These are phyloP conservation scores for Ascodesmis nigricans DNA, from an alignment of 495 filamentous ascomycete genomes.

Conservation along the genomic window DNA sequence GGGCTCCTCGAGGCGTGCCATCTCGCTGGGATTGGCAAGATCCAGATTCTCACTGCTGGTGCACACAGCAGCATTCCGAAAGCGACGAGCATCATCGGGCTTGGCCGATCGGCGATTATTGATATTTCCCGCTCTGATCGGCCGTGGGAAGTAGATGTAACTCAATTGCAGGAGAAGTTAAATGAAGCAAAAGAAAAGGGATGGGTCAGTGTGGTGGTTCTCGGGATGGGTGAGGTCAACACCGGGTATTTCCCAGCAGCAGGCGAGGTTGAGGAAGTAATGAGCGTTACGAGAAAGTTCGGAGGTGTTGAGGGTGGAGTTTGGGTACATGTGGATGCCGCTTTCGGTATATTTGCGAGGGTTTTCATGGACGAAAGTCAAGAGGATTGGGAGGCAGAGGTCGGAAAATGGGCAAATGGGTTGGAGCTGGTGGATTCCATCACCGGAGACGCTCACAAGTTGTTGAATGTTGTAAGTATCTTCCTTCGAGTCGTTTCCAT, in stretches of 20 bases:
- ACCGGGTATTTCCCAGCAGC: constrained; percentile 70
- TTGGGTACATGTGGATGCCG: constrained; percentile 82
- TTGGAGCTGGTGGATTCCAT: constrained; percentile 78
- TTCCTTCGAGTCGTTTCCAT: not conserved
- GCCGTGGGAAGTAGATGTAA: constrained; percentile 46
- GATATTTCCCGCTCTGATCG: constrained; percentile 32
- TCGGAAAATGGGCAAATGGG: constrained; percentile 30
- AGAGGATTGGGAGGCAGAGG: constrained; percentile 26
- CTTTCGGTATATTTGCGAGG: constrained; percentile 70
- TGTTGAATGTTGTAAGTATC: constrained; percentile 50
- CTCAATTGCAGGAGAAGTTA: constrained; percentile 33
- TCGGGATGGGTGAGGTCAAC: constrained; percentile 79
- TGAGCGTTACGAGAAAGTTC: constrained; percentile 43
- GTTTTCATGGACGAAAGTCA: constrained; percentile 27
- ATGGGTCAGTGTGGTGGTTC: constrained; percentile 44
- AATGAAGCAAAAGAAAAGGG: constrained; percentile 25
- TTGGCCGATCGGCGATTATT: constrained; percentile 48
- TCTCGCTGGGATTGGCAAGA: constrained; percentile 35
- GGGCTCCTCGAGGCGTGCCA: constrained; percentile 48
- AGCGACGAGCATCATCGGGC: constrained; percentile 56
- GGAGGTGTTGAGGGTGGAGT: constrained; percentile 27
- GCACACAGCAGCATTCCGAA: constrained; percentile 68
- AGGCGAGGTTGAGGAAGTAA: constrained; percentile 41
- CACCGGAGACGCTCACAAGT: constrained; percentile 66
- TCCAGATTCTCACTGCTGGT: constrained; percentile 60